These are phyloP conservation scores for Phytophthora uliginosa DNA, from an alignment of 352 stramenopile genomes.

Conservation along the genomic window DNA sequence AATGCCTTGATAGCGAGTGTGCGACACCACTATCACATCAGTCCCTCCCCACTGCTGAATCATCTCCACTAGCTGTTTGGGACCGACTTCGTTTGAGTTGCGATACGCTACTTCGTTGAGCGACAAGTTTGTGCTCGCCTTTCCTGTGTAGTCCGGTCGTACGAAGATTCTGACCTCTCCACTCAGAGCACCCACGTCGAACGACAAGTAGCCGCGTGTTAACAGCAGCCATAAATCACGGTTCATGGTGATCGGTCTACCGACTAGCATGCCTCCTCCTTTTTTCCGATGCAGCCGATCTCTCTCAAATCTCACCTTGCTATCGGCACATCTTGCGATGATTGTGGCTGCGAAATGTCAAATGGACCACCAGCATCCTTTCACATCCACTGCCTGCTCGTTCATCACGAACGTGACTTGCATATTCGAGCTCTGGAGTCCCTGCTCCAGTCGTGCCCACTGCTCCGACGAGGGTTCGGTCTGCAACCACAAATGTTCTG, in stretches of 20 bases:
- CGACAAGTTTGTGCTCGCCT: constrained; percentile 1
- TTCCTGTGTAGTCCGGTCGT: not conserved
- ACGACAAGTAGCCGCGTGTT: not conserved
- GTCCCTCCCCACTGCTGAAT: constrained; percentile 1
- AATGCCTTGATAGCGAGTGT: not conserved
- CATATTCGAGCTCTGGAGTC: no score
- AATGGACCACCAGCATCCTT: no score
- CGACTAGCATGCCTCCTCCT: no score
- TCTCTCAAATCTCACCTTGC: no score
- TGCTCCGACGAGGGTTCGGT: no score
- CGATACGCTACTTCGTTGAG: constrained; percentile 2
- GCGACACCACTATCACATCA: constrained; percentile 1
- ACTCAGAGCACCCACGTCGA: not conserved
- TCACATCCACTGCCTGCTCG: no score
- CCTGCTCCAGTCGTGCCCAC: no score
- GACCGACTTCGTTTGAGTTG: constrained; percentile 1
- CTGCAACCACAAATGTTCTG: no score
- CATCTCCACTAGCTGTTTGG: not conserved
- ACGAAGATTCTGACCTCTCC: not conserved
- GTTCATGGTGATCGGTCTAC: not conserved
- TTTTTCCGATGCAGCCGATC: no score
- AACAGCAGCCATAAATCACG: not conserved
- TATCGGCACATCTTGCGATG: no score
- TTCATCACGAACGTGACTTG: no score
- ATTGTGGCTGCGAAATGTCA: no score